Conservation (phyloP, 148 eudicot species). For the Amaranthus cruentus region DNA sequence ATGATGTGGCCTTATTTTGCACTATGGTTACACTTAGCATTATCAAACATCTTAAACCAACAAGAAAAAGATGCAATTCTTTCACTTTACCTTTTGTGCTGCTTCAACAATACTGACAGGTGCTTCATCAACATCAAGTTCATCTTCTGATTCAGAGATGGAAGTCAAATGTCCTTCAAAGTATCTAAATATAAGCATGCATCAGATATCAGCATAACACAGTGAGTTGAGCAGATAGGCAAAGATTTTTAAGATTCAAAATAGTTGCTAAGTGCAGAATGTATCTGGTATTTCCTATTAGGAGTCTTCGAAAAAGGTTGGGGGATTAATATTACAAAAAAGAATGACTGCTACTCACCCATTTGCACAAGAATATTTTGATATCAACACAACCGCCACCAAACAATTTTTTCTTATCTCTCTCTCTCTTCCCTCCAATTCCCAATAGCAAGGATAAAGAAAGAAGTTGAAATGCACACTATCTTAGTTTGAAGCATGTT, state of each 20-base stretch:
- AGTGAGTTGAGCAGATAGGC: not conserved
- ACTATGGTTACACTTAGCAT: too few species aligned
- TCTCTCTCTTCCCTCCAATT: too few species aligned
- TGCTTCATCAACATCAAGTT: constrained; percentile 36
- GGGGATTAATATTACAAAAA: too few species aligned
- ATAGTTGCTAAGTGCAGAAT: not conserved
- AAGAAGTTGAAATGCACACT: too few species aligned
- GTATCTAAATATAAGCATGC: constrained; percentile 44
- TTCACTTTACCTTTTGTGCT: constrained; percentile 53
- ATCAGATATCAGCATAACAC: constrained; percentile 10
- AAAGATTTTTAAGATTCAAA: not conserved
- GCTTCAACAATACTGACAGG: constrained; percentile 56
- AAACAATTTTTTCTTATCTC: too few species aligned
- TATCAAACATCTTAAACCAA: not conserved
- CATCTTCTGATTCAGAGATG: constrained; percentile 62
- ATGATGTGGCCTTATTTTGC: too few species aligned
- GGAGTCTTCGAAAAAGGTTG: not conserved
- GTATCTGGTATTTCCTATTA: not conserved
- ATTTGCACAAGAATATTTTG: too few species aligned
- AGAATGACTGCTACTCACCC: too few species aligned
- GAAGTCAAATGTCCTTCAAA: constrained; percentile 79
- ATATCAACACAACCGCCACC: too few species aligned
- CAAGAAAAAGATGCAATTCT: constrained; percentile 1
- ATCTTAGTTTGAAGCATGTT: too few species aligned
- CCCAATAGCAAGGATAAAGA: too few species aligned